Conservation (phyloP, 192 early-diverging fungal species). For the Backusella mclennaniae region DNA sequence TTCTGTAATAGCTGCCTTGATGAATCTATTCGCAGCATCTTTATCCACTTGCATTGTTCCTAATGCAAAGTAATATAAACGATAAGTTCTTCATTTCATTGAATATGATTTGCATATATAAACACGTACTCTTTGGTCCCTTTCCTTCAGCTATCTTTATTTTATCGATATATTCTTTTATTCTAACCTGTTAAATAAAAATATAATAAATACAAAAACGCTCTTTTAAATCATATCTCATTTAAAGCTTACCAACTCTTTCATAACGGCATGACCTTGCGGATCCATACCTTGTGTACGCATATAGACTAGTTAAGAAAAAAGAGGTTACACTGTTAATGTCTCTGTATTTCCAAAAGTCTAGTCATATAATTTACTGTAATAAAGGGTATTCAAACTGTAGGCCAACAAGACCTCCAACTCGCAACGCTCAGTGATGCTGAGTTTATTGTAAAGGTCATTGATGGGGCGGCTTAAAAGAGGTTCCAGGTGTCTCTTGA, state of each 20-base stretch:
- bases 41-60: constrained; percentile 28
- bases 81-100: background rate
- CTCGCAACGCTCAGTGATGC: constrained; percentile 30
- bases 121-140: constrained; percentile 15
- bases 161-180: constrained; percentile 32
- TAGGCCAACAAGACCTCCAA: constrained; percentile 34
- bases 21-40: constrained; percentile 30
- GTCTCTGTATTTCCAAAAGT: background rate
- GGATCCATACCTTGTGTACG: constrained; percentile 33
- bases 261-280: constrained; percentile 28
- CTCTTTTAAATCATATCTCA: background rate
- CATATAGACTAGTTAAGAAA: constrained; percentile 25
- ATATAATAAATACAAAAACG: background rate
- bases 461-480: constrained; percentile 16
- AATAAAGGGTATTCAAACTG: constrained; percentile 30
- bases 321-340: background rate
- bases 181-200: constrained; percentile 12
- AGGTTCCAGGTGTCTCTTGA: constrained; percentile 29
- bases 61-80: background rate
- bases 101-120: background rate
- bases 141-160: constrained; percentile 27
- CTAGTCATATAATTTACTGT: constrained; percentile 17
- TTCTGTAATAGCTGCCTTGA: constrained; percentile 16
- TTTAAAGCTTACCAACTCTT: constrained; percentile 21
- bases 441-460: constrained; percentile 26